These are phyloP conservation scores for Barbatosphaeria neglecta DNA, from an alignment of 495 filamentous ascomycete genomes.

Conservation along the genomic window DNA sequence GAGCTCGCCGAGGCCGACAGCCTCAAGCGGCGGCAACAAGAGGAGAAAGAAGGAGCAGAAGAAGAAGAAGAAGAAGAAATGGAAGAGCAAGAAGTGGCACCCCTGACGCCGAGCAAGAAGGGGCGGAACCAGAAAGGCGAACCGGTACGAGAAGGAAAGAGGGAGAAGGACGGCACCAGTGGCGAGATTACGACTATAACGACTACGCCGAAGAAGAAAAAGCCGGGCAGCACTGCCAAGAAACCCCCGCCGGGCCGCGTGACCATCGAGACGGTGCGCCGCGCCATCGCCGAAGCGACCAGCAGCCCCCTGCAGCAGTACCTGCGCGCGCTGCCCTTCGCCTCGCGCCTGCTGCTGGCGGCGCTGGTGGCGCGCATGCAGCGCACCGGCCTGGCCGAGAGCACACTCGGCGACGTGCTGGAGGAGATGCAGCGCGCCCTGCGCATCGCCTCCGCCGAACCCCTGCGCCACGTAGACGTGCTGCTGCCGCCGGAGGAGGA, in stretches of 20 bases:
- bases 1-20: slow-evolving; percentile 79
- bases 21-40: slow-evolving; percentile 10
- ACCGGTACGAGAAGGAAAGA: no score
- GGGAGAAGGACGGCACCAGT: slow-evolving; percentile 5
- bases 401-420: slow-evolving; percentile 77
- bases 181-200: no score
- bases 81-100: background rate
- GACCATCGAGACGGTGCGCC: slow-evolving; percentile 84
- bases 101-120: slow-evolving; percentile 3
- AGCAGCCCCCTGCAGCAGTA: slow-evolving; percentile 83
- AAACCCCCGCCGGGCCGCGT: slow-evolving; percentile 41
- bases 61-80: slow-evolving; percentile 7
- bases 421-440: slow-evolving; percentile 72
- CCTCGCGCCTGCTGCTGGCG: slow-evolving; percentile 73
- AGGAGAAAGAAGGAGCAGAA: slow-evolving; percentile 7
- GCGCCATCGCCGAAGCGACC: slow-evolving; percentile 90
- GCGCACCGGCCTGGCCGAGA: slow-evolving; percentile 75
- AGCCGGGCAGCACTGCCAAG: slow-evolving; percentile 12
- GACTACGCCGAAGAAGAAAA: slow-evolving; percentile 14
- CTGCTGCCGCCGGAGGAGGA: slow-evolving; percentile 7
- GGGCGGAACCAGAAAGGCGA: slow-evolving; percentile 6
- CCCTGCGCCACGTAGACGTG: slow-evolving; percentile 23
- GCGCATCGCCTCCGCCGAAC: slow-evolving; percentile 46
- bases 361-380: slow-evolving; percentile 68
- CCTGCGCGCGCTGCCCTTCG: slow-evolving; percentile 67